Percentiles rank a stretch among this genome's conserved stretches.
Evolutionary conservation across 31 red algal species (phyloP).

Genomic region (Bonnemaisonia californica): DNA sequence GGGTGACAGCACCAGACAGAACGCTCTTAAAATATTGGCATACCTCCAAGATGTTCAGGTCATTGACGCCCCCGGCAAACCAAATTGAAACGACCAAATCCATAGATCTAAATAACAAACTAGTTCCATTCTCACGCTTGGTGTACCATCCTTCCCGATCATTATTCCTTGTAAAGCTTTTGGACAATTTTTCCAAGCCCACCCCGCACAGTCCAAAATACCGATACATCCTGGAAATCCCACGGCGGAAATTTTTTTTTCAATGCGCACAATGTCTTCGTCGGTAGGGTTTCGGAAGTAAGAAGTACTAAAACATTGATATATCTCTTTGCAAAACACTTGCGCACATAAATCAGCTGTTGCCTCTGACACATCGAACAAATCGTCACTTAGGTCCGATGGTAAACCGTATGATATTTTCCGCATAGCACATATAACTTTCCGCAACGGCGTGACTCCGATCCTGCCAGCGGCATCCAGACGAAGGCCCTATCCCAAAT

Average conservation of each 20-base stretch:
- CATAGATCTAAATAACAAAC: constrained; percentile 2
- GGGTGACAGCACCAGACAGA: constrained; percentile 9
- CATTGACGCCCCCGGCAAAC: neutral
- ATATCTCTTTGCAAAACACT: constrained; percentile 1
- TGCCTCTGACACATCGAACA: constrained; percentile 21
- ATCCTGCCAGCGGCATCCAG: constrained; percentile 20
- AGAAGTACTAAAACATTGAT: neutral
- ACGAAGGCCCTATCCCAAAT: neutral
- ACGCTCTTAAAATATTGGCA: constrained; percentile 10
- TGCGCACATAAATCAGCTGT: neutral
- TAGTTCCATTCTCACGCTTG: neutral
- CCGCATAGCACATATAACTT: neutral
- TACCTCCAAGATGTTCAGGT: constrained; percentile 24
- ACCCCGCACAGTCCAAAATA: neutral
- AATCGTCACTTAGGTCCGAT: neutral
- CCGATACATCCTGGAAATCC: constrained; percentile 21
- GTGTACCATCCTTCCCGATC: constrained; percentile 16
- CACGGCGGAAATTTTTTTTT: neutral
- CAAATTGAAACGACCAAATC: neutral
- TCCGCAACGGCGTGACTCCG: neutral
- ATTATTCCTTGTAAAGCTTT: constrained; percentile 16
- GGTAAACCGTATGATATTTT: constrained; percentile 13
- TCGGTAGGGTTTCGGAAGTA: constrained; percentile 5
- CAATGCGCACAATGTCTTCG: constrained; percentile 5
- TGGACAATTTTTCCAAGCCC: constrained; percentile 1